A percentile compares a stretch with the other conserved stretches of the same genome.
These are phyloP conservation scores for Clonostachys byssicola DNA, from an alignment of 2,329 filamentous ascomycete genomes.

Conservation along the genomic window DNA sequence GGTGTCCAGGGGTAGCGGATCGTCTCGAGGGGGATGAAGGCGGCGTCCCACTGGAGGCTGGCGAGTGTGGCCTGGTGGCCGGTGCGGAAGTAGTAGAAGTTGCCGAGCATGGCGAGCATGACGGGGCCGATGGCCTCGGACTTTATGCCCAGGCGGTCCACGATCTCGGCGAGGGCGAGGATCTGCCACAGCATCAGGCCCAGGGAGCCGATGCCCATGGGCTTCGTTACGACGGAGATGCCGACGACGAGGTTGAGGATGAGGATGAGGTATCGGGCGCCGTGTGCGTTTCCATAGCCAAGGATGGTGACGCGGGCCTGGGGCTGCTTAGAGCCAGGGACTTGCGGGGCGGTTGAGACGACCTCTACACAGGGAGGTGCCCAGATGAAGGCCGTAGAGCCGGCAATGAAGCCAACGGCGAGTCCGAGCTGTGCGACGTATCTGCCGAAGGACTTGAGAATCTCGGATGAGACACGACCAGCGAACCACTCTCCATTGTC, in stretches of 20 bases:
- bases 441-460: constrained; percentile 70
- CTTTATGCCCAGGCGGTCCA: constrained; percentile 57
- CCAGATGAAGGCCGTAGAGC: constrained; percentile 81
- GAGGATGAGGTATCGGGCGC: constrained; percentile 83
- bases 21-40: constrained; percentile 81
- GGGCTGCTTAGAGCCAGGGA: not conserved
- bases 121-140: constrained; percentile 76
- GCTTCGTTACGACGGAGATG: constrained; percentile 81
- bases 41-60: constrained; percentile 92
- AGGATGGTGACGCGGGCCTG: constrained; percentile 69
- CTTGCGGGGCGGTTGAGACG: constrained; percentile 36
- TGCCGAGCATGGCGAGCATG: constrained; percentile 81
- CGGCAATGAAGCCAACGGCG: constrained; percentile 76
- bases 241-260: constrained; percentile 74
- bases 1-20: constrained; percentile 90
- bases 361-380: constrained; percentile 81
- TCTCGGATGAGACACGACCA: constrained; percentile 43
- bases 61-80: constrained; percentile 87
- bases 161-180: constrained; percentile 66
- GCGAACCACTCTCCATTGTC: constrained; percentile 82
- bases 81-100: constrained; percentile 96
- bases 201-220: constrained; percentile 86
- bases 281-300: constrained; percentile 91
- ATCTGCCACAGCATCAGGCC: constrained; percentile 84
- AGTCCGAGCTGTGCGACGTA: constrained; percentile 78